These are phyloP conservation scores for Anisogramma anomala DNA, from an alignment of 2,329 filamentous ascomycete genomes.

Conservation along the genomic window DNA sequence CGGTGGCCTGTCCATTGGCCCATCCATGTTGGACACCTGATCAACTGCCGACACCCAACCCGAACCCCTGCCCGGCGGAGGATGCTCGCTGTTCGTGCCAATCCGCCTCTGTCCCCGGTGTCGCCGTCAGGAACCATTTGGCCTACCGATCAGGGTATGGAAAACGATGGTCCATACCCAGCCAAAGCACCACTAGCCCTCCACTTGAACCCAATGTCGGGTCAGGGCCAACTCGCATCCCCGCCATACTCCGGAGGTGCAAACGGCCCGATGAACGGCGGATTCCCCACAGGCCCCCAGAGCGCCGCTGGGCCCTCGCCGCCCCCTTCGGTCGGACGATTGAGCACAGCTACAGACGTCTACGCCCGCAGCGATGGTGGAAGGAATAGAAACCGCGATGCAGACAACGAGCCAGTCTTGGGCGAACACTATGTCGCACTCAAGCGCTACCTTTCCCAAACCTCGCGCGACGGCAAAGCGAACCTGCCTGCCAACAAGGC, in stretches of 20 bases:
- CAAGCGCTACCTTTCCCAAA: slow-evolving; percentile 60
- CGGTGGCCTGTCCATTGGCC: background rate
- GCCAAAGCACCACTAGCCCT: slow-evolving; percentile 20
- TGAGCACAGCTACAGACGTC: slow-evolving; percentile 65
- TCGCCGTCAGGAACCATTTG: slow-evolving; percentile 78
- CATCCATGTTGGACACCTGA: slow-evolving; percentile 36
- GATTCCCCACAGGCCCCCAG: slow-evolving; percentile 43
- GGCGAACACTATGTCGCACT: slow-evolving; percentile 73
- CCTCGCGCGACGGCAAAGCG: slow-evolving; percentile 61
- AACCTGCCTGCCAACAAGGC: slow-evolving; percentile 75
- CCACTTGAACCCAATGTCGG: slow-evolving; percentile 11
- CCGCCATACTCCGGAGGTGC: slow-evolving; percentile 58
- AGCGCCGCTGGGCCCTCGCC: slow-evolving; percentile 62
- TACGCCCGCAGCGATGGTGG: slow-evolving; percentile 58
- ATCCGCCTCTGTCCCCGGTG: slow-evolving; percentile 69
- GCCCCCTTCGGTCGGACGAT: slow-evolving; percentile 75
- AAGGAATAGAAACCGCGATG: slow-evolving; percentile 41
- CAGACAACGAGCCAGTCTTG: slow-evolving; percentile 52
- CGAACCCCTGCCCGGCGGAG: too few species aligned
- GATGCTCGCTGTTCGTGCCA: slow-evolving; percentile 23
- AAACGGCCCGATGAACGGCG: slow-evolving; percentile 48
- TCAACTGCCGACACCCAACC: background rate
- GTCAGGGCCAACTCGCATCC: slow-evolving; percentile 51
- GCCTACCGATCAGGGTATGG: slow-evolving; percentile 57
- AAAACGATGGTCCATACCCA: slow-evolving; percentile 41